Percentiles rank a stretch among this genome's conserved stretches.
These are phyloP conservation scores for Quercus tomentella DNA, from an alignment of 331 rosid genomes.

Conservation along the genomic window DNA sequence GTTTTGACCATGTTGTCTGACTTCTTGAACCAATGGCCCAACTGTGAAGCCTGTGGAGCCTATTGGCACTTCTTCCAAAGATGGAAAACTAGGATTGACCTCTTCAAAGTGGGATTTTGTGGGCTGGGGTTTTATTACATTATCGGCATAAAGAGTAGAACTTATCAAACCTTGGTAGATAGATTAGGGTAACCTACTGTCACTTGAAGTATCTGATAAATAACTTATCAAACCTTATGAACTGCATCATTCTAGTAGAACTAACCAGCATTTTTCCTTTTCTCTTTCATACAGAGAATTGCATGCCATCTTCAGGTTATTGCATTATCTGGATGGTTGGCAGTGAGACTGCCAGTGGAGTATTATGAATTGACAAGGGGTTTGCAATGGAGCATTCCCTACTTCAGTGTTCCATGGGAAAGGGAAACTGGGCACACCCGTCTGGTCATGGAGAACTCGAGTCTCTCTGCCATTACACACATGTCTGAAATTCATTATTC, in stretches of 20 bases:
- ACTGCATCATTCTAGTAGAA: not conserved
- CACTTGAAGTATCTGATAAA: not conserved
- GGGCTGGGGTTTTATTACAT: not conserved
- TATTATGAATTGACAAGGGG: constrained; percentile 67
- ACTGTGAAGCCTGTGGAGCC: not conserved
- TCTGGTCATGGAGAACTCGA: constrained; percentile 32
- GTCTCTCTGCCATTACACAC: constrained; percentile 40
- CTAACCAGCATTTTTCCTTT: constrained; percentile 17
- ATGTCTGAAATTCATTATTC: constrained; percentile 38
- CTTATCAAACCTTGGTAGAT: not conserved
- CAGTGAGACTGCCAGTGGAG: constrained; percentile 68
- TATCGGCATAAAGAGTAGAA: too few species aligned
- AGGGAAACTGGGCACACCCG: constrained; percentile 24
- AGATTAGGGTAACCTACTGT: not conserved
- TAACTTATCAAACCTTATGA: not conserved
- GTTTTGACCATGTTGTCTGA: not conserved
- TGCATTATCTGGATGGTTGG: constrained; percentile 78
- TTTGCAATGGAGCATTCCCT: constrained; percentile 81
- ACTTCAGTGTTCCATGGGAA: constrained; percentile 71
- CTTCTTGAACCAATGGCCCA: not conserved
- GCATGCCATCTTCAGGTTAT: constrained; percentile 78
- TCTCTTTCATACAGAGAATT: constrained; percentile 66
- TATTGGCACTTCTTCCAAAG: not conserved
- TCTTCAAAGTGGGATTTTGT: too few species aligned
- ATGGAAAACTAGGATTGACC: not conserved